These are phyloP conservation scores for Candida xiaguanensis DNA, from an alignment of 805 yeast genomes.

Conservation along the genomic window DNA sequence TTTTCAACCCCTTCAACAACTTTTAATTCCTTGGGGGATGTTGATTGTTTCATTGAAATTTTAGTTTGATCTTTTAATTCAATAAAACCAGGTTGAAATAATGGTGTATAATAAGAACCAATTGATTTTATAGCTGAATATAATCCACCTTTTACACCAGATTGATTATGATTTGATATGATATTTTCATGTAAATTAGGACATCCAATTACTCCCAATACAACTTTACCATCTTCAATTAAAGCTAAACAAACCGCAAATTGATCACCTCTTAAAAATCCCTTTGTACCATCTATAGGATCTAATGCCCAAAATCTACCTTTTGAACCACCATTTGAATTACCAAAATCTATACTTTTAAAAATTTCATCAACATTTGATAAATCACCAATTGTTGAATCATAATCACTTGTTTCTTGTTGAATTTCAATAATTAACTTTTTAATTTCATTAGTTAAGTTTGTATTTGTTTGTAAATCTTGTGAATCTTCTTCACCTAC, in stretches of 20 bases:
- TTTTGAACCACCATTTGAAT: slow-evolving; percentile 68
- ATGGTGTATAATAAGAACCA: slow-evolving; percentile 58
- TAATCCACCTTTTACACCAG: slow-evolving; percentile 58
- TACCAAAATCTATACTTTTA: slow-evolving; percentile 73
- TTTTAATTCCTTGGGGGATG: slow-evolving; percentile 47
- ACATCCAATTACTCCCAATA: slow-evolving; percentile 92
- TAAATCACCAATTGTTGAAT: slow-evolving; percentile 39
- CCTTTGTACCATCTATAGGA: slow-evolving; percentile 97
- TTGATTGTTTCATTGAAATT: slow-evolving; percentile 52
- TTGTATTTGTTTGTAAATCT: slow-evolving; percentile 44
- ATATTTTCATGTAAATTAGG: slow-evolving; percentile 74
- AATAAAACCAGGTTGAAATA: slow-evolving; percentile 36
- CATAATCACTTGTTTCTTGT: slow-evolving; percentile 30
- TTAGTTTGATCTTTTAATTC: slow-evolving; percentile 27
- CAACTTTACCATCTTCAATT: slow-evolving; percentile 79
- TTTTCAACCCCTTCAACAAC: slow-evolving; percentile 94
- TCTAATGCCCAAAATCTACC: slow-evolving; percentile 97
- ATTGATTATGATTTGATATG: slow-evolving; percentile 28
- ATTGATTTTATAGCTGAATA: slow-evolving; percentile 64
- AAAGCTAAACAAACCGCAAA: slow-evolving; percentile 94
- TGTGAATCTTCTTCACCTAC: slow-evolving; percentile 94
- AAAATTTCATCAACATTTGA: slow-evolving; percentile 47
- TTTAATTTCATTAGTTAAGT: slow-evolving; percentile 56
- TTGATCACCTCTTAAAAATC: slow-evolving; percentile 93
- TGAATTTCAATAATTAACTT: slow-evolving; percentile 56